Evolutionary conservation across 768 basidiomycete species (phyloP), one percentile per base, ranked within the genome.

Genomic region (Amanita phalloides): DNA sequence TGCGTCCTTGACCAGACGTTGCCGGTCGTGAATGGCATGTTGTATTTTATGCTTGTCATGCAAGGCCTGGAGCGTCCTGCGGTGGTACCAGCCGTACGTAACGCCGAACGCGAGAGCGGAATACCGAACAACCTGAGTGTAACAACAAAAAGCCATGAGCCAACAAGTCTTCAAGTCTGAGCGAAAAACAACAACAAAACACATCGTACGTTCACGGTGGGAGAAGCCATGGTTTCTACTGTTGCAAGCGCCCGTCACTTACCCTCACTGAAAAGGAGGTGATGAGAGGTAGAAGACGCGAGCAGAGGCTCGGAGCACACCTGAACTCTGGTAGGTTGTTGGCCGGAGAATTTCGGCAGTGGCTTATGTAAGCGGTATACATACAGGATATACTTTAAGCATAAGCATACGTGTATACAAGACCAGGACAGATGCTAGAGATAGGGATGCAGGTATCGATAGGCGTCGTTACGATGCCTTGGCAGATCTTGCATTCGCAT

Each of bases 31-130:
- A 41, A 81, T 69, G 49, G 83, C 86, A 62, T 82, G 77, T 57
- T 84, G 75, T 55, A 82, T 75, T 68, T 86, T 89, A 58, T 86
- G 78, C 54, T 79, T 71, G 68, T 95, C 82, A 65, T 90, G 81
- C 49, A 78, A 72, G 56, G 80, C 77, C 72, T 95, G 92, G 58
- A 99, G 71, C 62, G 93, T 86, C 62, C 87, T 82, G 63, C 88
- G 86, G 75, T 97, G 94, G 62, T 82, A 81, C 66, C 94, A 84
- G 64, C 95, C 95, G 67, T 97, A 98, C 64, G 82, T 68, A 58
- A 95, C 78, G 64, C 95, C 95, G 39, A 82, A 76, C 57, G 85
- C 69, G 59, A 99, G 81, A 47, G 94, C 92, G 17, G 91, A 84
- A 69, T 95, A 98, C 63, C 95, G 89, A 62, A 86, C 86, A 67